Evolutionary conservation across 2,329 filamentous ascomycete species (phyloP).

Genomic region (Calonectria pseudoturangicola): DNA sequence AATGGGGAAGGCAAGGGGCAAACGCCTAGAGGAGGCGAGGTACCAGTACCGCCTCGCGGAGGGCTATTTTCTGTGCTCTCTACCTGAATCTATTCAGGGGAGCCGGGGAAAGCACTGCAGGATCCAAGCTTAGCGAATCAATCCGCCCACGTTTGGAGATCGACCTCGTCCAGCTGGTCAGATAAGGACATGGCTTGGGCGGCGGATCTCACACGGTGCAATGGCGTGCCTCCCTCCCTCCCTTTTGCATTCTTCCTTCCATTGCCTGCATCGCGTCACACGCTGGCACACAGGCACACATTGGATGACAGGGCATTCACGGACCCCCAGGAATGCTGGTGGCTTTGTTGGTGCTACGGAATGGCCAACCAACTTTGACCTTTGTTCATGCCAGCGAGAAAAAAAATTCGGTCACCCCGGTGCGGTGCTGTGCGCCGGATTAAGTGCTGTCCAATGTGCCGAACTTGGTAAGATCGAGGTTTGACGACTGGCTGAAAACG

Average conservation of each 20-base stretch:
- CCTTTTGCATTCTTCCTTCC: constrained; percentile 11
- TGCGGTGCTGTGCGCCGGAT: constrained; percentile 28
- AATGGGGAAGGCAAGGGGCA: constrained; percentile 42
- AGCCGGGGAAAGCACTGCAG: constrained; percentile 34
- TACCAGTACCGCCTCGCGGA: constrained; percentile 28
- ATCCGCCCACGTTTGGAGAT: constrained; percentile 59
- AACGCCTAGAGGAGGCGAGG: constrained; percentile 21
- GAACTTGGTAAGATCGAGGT: constrained; percentile 13
- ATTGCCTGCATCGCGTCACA: constrained; percentile 9
- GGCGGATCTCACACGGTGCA: constrained; percentile 29
- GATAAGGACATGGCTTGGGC: constrained; percentile 45
- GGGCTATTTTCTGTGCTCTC: constrained; percentile 16
- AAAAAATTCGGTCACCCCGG: constrained; percentile 29
- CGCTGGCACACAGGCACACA: constrained; percentile 2
- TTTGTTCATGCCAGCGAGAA: constrained; percentile 24
- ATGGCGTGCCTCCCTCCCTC: constrained; percentile 12
- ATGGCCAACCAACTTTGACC: constrained; percentile 15
- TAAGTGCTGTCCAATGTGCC: constrained; percentile 21
- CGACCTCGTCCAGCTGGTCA: constrained; percentile 36
- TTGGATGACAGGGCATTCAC: constrained; percentile 23
- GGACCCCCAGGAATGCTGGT: constrained; percentile 32
- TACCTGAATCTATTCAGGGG: constrained; percentile 52
- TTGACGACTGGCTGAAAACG: constrained; percentile 13
- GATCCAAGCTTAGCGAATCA: constrained; percentile 58
- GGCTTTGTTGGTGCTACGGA: constrained; percentile 23